These are phyloP conservation scores for Ustanciosporium gigantosporum DNA, from an alignment of 1,284 basidiomycete genomes.

Conservation along the genomic window DNA sequence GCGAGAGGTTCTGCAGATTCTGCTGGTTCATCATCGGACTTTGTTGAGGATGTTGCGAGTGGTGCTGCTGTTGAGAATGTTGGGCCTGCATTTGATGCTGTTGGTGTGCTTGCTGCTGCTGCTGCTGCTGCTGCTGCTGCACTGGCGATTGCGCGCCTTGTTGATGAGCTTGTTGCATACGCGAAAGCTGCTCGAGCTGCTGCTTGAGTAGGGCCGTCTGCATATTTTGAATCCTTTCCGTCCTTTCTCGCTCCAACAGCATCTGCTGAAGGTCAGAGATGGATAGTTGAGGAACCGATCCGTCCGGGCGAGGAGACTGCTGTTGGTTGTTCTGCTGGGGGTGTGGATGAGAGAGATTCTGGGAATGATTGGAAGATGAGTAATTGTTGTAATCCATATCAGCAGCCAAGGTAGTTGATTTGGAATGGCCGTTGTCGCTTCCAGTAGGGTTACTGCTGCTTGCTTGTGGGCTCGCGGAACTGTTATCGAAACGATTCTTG, in stretches of 20 bases:
- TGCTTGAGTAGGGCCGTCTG: constrained; percentile 50
- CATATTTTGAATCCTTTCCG: constrained; percentile 49
- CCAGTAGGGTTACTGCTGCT: constrained; percentile 1
- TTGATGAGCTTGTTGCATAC: constrained; percentile 12
- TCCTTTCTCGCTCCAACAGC: constrained; percentile 44
- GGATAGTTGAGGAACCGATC: constrained; percentile 21
- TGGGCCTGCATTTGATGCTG: constrained; percentile 4
- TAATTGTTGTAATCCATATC: too few relatives aligned
- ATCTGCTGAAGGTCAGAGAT: constrained; percentile 42
- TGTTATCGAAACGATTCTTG: constrained; percentile 26
- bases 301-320: constrained; percentile 1
- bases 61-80: constrained; percentile 7
- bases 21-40: constrained; percentile 1
- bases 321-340: constrained; percentile 1
- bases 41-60: constrained; percentile 5
- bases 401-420: too few relatives aligned
- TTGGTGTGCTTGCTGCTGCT: constrained; percentile 5
- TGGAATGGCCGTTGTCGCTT: background rate
- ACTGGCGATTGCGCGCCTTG: background rate
- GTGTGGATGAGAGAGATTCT: constrained; percentile 1
- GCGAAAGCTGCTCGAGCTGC: constrained; percentile 47
- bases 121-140: constrained; percentile 4
- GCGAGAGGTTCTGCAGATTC: too few relatives aligned
- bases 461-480: constrained; percentile 19
- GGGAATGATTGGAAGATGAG: constrained; percentile 14